phyloP scores from a whole-genome alignment of 768 basidiomycete species.

The Termitomyces sp. region DNA sequence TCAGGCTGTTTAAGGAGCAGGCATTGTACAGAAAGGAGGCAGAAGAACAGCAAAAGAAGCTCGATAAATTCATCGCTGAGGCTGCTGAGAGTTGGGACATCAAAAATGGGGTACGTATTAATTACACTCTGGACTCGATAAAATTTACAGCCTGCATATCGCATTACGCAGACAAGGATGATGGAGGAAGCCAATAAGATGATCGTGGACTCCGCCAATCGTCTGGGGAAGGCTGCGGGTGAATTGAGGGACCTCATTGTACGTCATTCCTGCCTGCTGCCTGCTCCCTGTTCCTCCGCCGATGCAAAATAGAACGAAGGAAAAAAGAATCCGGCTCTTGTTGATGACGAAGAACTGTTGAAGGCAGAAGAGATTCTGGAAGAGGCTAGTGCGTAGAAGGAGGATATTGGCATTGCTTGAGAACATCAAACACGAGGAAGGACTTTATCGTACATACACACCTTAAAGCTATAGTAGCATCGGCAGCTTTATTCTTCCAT shows the following conservation, averaged over 20 bases:
- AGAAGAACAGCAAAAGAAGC: constrained; percentile 47
- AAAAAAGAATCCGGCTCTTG: constrained; percentile 36
- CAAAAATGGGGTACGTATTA: constrained; percentile 59
- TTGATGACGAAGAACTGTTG: constrained; percentile 37
- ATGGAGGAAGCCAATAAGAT: constrained; percentile 78
- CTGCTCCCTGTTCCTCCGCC: constrained; percentile 4
- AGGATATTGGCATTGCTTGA: not conserved
- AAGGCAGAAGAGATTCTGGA: constrained; percentile 58
- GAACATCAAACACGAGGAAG: constrained; percentile 4
- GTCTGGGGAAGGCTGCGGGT: constrained; percentile 55
- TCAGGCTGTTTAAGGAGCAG: constrained; percentile 66
- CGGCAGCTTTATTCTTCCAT: constrained; percentile 17
- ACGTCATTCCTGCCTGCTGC: constrained; percentile 26
- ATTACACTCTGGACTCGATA: not conserved
- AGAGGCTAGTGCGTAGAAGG: constrained; percentile 39
- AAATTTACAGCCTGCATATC: constrained; percentile 6
- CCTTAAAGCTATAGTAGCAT: constrained; percentile 4
- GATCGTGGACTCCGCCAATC: constrained; percentile 60
- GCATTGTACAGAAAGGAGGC: constrained; percentile 62
- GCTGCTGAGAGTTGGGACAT: constrained; percentile 72
- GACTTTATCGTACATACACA: constrained; percentile 1
- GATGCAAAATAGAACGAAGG: constrained; percentile 35
- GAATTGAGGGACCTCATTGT: constrained; percentile 69
- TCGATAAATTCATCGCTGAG: constrained; percentile 57
- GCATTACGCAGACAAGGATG: constrained; percentile 47